Evolutionary conservation across 192 early-diverging fungal genomes (phyloP).

Genomic region (Lunasporangiospora selenospora): DNA sequence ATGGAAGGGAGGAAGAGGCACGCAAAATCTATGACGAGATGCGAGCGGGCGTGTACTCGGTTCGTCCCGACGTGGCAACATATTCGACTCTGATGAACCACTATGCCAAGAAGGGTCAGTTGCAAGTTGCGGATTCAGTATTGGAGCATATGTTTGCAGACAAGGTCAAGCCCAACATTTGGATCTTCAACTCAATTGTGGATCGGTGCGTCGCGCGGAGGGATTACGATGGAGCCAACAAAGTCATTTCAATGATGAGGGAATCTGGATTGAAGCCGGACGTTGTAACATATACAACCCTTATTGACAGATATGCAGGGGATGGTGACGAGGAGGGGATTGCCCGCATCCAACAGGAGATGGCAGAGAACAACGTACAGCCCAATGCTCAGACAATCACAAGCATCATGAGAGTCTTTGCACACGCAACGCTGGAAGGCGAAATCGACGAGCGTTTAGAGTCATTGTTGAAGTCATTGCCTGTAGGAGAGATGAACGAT

Average conservation of each 20-base stretch:
- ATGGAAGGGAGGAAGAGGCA: constrained; percentile 5
- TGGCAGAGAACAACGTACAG: constrained; percentile 32
- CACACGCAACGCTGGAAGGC: not conserved
- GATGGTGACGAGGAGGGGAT: constrained; percentile 41
- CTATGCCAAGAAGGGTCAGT: constrained; percentile 18
- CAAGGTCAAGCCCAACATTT: constrained; percentile 32
- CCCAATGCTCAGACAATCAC: constrained; percentile 33
- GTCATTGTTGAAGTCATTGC: constrained; percentile 14
- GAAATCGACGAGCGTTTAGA: constrained; percentile 28
- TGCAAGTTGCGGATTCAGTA: constrained; percentile 13
- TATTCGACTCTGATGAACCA: constrained; percentile 36
- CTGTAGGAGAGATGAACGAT: constrained; percentile 34
- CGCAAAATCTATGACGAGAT: constrained; percentile 23
- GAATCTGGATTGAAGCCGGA: constrained; percentile 20
- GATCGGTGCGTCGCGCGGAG: constrained; percentile 25
- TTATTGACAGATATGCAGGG: constrained; percentile 34
- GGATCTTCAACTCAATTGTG: constrained; percentile 35
- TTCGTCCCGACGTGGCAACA: constrained; percentile 15
- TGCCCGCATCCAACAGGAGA: constrained; percentile 25
- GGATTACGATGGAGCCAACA: constrained; percentile 16
- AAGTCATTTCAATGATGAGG: constrained; percentile 22
- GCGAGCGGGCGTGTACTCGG: constrained; percentile 8
- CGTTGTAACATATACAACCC: constrained; percentile 36
- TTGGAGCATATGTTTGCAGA: constrained; percentile 34
- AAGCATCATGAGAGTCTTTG: constrained; percentile 44